Base-by-base conservation (phyloP, 768 basidiomycete species). In the Rhizopogon salebrosus region DNA sequence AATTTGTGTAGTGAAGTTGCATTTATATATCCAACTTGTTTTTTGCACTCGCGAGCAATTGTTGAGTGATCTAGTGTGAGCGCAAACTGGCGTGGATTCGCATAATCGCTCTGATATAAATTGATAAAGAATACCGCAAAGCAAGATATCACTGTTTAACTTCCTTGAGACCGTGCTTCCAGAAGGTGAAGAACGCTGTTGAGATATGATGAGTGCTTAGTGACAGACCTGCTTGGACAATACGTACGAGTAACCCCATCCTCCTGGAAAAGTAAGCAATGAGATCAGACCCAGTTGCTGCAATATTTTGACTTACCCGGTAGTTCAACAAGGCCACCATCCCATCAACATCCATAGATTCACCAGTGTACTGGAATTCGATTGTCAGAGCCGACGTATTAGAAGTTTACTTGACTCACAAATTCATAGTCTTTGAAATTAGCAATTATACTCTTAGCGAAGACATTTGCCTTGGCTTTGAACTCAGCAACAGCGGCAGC, bases 371-470 rank as follows among this genome's bases (percentile, higher is more conserved):
- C 88, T 90, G 48, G 11, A 37, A 24, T 18, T 13, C 51, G 4
- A 52, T 49, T 3, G 29, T 61, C 39, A 56, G 52, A 26, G n/a
- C 4, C 22, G 23, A 20, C 23, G 14, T 22, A 10, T 27, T 11
- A 14, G 10, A n/a, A 10, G 26, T 20, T 11, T 26, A 2, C 20
- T 24, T 36, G 13, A 70, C 87, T 58, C 55, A 92, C 89, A 70
- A 98, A 97, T 73, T 98, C 93, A 66, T 79, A 97, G 69, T 98
- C 87, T 63, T 93, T 92, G 80, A 99, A 89, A 68, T 90, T 90
- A 52, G 73, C 80, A 23, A 97, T 70, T 55, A 99, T 75, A 71
- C 94, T 97, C 80, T 98, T 98, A 50, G 84, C 92, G 63, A 79
- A 92, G 3, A 71, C 72, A 46, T 70, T 59, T 11, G 95, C 97